Base-by-base conservation (phyloP, 805 yeast genomes). In the Pichia pseudocactophila region DNA sequence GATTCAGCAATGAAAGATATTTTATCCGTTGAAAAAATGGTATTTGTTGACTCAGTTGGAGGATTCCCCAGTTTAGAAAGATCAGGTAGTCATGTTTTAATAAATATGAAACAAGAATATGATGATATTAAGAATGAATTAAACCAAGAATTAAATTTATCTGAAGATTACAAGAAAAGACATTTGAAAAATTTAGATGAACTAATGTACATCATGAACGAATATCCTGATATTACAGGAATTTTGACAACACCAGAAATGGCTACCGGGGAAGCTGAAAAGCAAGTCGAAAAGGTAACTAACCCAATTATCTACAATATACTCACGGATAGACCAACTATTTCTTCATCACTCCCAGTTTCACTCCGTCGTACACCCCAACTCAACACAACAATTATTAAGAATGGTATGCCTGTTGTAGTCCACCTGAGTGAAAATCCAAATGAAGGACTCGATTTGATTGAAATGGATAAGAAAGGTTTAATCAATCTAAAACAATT, bases 241-340 rank as follows among this genome's bases (percentile, higher is more conserved):
- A 66, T 92, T 3, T 82, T 92, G 28, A 90, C 97, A 0, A 86
- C 97, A 0, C 84, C 95, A 9, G 49, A 40, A 15, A 76, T 86
- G 18, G 90, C 95, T 22, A 77, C 84, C 2, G 48, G 48, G 33
- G 49, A 57, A 47, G 49, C 73, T 37, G 65, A 78, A 46, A 90
- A 92, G 57, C 97, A 97, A 2, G 73, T 90, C 13, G 43, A 40
- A 15, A 47, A 56, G 43, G 52, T 73, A 39, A 65, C 80, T 46
- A 92, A 92, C 58, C 98, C 99, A 2, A 73, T 92, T 34, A 77
- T 92, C 13, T 86, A 89, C 61, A 92, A 92, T 57, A 73, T 92
- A 13, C 68, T 92, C 31, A 92, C 99, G 0, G 97, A 92, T 58
- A 68, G 97, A 40, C 87, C 97, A 1, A 71, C 86, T 9, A 80